A percentile compares a stretch with the other conserved stretches of the same genome.
These are phyloP conservation scores for Syzygium grande DNA, from an alignment of 345 rosid species.

Conservation along the genomic window DNA sequence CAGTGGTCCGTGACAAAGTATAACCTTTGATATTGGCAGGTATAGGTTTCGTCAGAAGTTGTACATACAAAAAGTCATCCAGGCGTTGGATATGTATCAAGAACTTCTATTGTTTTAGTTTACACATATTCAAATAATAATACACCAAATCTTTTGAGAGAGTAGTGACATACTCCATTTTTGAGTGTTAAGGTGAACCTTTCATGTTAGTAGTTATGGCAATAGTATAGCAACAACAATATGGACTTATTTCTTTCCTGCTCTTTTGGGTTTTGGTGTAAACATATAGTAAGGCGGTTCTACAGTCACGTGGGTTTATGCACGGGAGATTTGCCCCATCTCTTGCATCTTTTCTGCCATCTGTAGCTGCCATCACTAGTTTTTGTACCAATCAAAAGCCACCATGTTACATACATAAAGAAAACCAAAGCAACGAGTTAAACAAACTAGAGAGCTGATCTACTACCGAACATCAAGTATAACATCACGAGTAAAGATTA, in stretches of 20 bases:
- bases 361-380: background rate
- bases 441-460: background rate
- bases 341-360: background rate
- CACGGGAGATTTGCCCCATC: background rate
- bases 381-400: background rate
- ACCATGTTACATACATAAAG: background rate
- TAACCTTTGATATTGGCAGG: slow-evolving; percentile 16
- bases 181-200: background rate
- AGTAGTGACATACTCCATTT: background rate
- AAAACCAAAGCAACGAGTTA: background rate
- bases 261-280: background rate
- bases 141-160: background rate
- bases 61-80: slow-evolving; percentile 56
- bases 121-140: background rate
- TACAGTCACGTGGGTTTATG: background rate
- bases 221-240: background rate
- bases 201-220: background rate
- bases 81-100: slow-evolving; percentile 70
- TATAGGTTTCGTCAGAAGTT: slow-evolving; percentile 71
- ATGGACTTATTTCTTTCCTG: background rate
- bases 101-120: slow-evolving; percentile 51
- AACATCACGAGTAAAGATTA: background rate
- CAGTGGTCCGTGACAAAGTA: background rate
- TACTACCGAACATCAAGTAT: background rate
- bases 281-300: background rate